Evolutionary conservation across 495 filamentous ascomycete genomes (phyloP), one percentile per base, ranked within the genome.

Genomic region (Neurospora sp.): DNA sequence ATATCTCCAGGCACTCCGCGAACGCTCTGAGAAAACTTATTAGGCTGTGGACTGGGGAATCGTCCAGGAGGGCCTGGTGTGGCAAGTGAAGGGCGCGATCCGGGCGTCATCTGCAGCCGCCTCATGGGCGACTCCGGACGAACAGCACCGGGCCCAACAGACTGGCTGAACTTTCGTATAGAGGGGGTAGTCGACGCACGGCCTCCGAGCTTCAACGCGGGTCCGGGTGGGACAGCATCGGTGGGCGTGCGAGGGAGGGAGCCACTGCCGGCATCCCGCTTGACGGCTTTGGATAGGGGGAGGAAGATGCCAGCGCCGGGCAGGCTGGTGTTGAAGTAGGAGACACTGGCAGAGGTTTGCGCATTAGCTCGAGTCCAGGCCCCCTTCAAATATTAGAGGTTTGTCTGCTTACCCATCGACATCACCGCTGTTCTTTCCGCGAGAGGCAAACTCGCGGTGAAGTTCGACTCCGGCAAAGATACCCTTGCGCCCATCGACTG

Each of bases 381-480:
- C 48, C 31, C 31, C 12, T 69, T 39, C 35, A 61, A 69, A 48
- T n/a, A 16, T 65, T 6, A 20, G 27, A 5, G 6, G 39, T 14
- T 40, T 1, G 8, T 17, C n/a, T 31, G 78, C 89, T 82, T 86
- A 94, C 93, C 96, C 96, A 74, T 99, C 96, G 68, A 99, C 96
- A 83, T 97, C 95, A 42, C 96, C 96, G 76, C 86, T 95, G 78
- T 99, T 99, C 84, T 99, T 99, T 40, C 96, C 96, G 77, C 92
- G 88, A 41, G 85, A 80, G 61, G 95, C 90, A 79, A 89, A 94
- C 74, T 96, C 93, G 70, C 87, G 83, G 75, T 91, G 90, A 73
- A 99, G 84, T 80, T 99, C 96, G 61, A 99, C 93, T n/a, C 96
- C 96, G 37, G 92, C 94, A 84, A 98, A 99, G 14, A 88, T 87